A percentile compares a stretch with the other conserved stretches of the same genome.
phyloP scores from a whole-genome alignment of 306 rosid species.

The Acacia acuminata region DNA sequence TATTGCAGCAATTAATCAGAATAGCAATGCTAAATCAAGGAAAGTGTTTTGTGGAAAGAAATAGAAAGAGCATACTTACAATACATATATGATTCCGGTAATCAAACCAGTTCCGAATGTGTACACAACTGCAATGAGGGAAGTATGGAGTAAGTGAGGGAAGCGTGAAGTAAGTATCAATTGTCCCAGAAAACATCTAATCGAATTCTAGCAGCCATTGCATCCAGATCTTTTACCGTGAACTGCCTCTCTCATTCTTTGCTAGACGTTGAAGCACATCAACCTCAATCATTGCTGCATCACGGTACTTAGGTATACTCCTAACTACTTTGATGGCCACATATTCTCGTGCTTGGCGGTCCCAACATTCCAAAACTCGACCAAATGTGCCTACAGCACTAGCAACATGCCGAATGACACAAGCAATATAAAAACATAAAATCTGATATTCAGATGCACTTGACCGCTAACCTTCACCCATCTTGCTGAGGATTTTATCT shows the following conservation, averaged over 20 bases:
- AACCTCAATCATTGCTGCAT: slow-evolving; percentile 94
- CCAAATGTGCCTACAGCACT: slow-evolving; percentile 99
- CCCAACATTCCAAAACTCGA: slow-evolving; percentile 99
- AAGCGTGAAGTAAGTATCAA: slow-evolving; percentile 29
- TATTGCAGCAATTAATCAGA: neutral
- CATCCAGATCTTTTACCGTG: slow-evolving; percentile 49
- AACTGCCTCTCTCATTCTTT: slow-evolving; percentile 60
- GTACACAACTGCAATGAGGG: slow-evolving; percentile 77
- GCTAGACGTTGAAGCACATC: slow-evolving; percentile 75
- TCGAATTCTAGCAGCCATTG: slow-evolving; percentile 27
- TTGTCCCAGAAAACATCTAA: slow-evolving; percentile 22
- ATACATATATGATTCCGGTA: slow-evolving; percentile 95
- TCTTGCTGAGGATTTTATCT: slow-evolving; percentile 94
- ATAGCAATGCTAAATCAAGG: slow-evolving; percentile 2
- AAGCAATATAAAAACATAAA: slow-evolving; percentile 70
- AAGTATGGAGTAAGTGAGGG: slow-evolving; percentile 26
- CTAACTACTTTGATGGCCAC: slow-evolving; percentile 92
- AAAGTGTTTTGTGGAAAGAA: neutral
- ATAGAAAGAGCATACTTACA: slow-evolving; percentile 57
- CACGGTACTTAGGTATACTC: slow-evolving; percentile 84
- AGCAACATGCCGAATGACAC: slow-evolving; percentile 92
- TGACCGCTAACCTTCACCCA: slow-evolving; percentile 99
- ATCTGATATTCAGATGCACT: slow-evolving; percentile 78
- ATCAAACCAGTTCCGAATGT: slow-evolving; percentile 86
- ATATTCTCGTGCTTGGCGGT: slow-evolving; percentile 78